Base-by-base conservation (phyloP, 73 alveolate species). In the Uronychia setigera region DNA sequence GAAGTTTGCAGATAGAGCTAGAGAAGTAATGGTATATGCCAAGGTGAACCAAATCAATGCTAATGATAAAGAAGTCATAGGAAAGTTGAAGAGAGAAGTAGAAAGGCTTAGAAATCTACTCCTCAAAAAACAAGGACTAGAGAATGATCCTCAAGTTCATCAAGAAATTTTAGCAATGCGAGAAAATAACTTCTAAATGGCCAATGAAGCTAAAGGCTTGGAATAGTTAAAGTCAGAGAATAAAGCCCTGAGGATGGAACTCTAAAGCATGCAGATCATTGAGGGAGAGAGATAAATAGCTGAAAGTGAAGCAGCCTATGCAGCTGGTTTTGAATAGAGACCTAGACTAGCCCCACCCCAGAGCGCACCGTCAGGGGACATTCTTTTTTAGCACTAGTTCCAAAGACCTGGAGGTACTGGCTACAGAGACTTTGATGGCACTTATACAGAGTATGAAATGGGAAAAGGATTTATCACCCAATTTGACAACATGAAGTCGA, bases 21-120 rank as follows among this genome's bases (percentile, higher is more conserved):
- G 60, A 81, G 34, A 33, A 78, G 84, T 78, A 0, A 31, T 32
- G 84, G 29, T 33, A 9, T 26, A 32, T 26, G 60, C 35, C 28
- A 78, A 78, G 29, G 75, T 32, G 0, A 78, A 78, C 32, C 31
- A 78, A 32, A 14, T 78, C 11, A 29, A 78, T 32, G 84, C 67
- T 46, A 46, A 46, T 11, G 67, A 46, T 19, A 46, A 46, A 19
- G 97, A 94, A 13, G 95, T 94, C 59, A 83, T 93, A 89, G 97
- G 89, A 80, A 90, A 92, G 88, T 83, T 89, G 67, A 74, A 84
- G 35, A 79, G 59, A 77, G 74, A 82, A 14, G 90, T 80, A 58
- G 78, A 35, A 13, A 60, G 29, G 30, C 5, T 26, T 14, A 5
- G 32, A 67, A 75, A 28, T 1, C 95, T 81, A 57, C 60, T 90